phyloP scores from a whole-genome alignment of 192 early-diverging fungal species.

The Mortierella antarctica region DNA sequence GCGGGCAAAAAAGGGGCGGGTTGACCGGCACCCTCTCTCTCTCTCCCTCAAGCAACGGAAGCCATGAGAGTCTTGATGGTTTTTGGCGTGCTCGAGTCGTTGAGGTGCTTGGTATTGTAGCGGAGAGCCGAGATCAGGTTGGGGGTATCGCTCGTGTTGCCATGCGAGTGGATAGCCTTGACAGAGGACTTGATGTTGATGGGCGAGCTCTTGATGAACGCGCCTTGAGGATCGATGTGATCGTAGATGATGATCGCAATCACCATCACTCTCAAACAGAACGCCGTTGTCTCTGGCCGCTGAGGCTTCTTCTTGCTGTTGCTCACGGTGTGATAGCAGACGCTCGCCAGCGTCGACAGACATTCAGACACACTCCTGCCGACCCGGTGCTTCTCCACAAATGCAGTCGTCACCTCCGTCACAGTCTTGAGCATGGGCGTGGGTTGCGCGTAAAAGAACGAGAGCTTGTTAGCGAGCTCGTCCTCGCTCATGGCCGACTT shows the following conservation, averaged over 20 bases:
- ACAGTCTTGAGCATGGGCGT: constrained; percentile 92
- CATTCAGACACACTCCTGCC: constrained; percentile 72
- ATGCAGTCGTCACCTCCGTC: constrained; percentile 80
- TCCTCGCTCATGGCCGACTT: constrained; percentile 75
- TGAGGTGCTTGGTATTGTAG: constrained; percentile 84
- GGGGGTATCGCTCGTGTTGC: constrained; percentile 60
- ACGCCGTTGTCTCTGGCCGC: constrained; percentile 70
- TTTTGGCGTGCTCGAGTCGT: constrained; percentile 84
- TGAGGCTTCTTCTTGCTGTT: constrained; percentile 70
- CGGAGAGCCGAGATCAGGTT: constrained; percentile 79
- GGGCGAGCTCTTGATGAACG: constrained; percentile 78
- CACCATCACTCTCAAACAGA: constrained; percentile 89
- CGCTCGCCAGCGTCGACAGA: constrained; percentile 78
- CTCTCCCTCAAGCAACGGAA: constrained; percentile 23
- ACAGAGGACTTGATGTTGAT: constrained; percentile 82
- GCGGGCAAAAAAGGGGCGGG: no score
- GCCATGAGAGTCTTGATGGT: constrained; percentile 65
- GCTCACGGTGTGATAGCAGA: constrained; percentile 83
- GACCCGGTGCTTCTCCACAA: constrained; percentile 65
- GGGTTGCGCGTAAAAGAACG: constrained; percentile 95
- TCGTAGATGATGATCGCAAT: constrained; percentile 92
- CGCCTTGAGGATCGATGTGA: constrained; percentile 85
- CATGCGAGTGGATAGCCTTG: constrained; percentile 72
- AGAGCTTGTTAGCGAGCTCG: constrained; percentile 92
- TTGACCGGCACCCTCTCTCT: no score